Conservation (phyloP, 495 filamentous ascomycete species). For the Penicillium parvum region DNA sequence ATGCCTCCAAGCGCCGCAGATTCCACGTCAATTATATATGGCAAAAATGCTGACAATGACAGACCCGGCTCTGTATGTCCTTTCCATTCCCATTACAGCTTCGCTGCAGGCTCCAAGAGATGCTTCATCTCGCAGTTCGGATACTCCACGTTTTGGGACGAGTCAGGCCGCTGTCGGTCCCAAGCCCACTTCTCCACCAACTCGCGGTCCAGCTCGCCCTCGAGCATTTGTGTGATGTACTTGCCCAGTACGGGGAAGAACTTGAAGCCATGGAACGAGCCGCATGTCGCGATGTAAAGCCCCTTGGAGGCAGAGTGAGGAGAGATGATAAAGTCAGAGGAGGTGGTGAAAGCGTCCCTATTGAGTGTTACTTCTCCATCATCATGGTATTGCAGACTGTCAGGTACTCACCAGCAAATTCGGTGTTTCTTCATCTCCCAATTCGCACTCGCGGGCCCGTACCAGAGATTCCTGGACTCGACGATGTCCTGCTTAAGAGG, state of each 20-base stretch:
- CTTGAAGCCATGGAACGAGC: slow-evolving; percentile 53
- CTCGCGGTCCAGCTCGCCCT: slow-evolving; percentile 41
- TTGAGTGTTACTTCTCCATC: slow-evolving; percentile 8
- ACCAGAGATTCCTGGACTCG: slow-evolving; percentile 33
- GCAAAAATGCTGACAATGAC: not conserved
- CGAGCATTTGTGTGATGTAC: slow-evolving; percentile 54
- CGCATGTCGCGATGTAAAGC: slow-evolving; percentile 48
- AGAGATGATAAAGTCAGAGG: slow-evolving; percentile 54
- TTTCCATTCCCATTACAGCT: slow-evolving; percentile 31
- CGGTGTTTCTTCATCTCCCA: slow-evolving; percentile 39
- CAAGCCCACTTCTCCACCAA: slow-evolving; percentile 50
- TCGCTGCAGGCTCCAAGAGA: slow-evolving; percentile 23
- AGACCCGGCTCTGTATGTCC: not conserved
- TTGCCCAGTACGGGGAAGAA: slow-evolving; percentile 58
- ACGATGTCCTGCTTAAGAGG: slow-evolving; percentile 33
- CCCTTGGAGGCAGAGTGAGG: slow-evolving; percentile 47
- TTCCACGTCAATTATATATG: slow-evolving; percentile 1
- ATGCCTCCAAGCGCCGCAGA: too few relatives aligned
- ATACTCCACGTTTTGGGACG: slow-evolving; percentile 32
- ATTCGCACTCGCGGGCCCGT: slow-evolving; percentile 31
- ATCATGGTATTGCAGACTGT: not conserved
- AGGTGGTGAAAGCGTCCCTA: slow-evolving; percentile 41
- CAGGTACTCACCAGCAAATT: slow-evolving; percentile 40
- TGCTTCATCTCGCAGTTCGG: slow-evolving; percentile 35
- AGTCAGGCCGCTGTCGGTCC: slow-evolving; percentile 45